phyloP scores from a whole-genome alignment of 106 monocot species.

The Acorus calamus region DNA sequence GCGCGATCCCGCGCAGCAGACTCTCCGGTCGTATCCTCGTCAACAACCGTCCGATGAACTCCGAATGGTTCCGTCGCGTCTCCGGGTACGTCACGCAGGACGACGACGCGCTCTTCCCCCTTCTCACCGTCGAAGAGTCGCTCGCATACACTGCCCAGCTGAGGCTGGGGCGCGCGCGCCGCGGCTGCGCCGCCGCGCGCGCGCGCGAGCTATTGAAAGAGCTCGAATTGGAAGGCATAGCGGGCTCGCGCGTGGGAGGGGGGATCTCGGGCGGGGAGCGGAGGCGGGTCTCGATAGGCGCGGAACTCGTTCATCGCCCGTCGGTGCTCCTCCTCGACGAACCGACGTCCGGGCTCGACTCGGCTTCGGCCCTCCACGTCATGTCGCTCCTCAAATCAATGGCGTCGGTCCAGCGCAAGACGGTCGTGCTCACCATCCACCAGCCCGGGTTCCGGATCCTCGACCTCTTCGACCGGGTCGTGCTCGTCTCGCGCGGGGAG shows the following conservation, averaged over 20 bases:
- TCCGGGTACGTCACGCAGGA: conserved; percentile 86
- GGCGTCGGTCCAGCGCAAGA: conserved; percentile 47
- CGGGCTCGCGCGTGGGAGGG: conserved; percentile 19
- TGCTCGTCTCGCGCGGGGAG: conserved; percentile 50
- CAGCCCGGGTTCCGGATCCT: conserved; percentile 88
- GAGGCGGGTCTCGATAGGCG: conserved; percentile 77
- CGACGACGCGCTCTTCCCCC: conserved; percentile 66
- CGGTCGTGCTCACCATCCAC: conserved; percentile 71
- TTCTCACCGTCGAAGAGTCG: conserved; percentile 72
- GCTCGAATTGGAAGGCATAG: conserved; percentile 49
- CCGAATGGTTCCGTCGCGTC: conserved; percentile 38
- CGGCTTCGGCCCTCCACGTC: conserved; percentile 57
- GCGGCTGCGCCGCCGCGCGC: conserved; percentile 9
- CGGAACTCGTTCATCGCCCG: conserved; percentile 83
- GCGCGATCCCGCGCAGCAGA: conserved; percentile 20
- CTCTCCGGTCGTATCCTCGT: conserved; percentile 42
- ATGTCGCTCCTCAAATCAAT: conserved; percentile 52
- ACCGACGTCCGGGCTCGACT: conserved; percentile 91
- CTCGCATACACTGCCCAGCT: conserved; percentile 72
- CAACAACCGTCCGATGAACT: conserved; percentile 41
- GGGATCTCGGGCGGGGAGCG: conserved; percentile 84
- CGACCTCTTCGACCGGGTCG: conserved; percentile 48
- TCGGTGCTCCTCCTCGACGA: conserved; percentile 80
- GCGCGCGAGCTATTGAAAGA: conserved; percentile 39
- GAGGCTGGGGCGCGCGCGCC: conserved; percentile 12